These are phyloP conservation scores for Annulohypoxylon nitens DNA, from an alignment of 495 filamentous ascomycete species.

Conservation along the genomic window DNA sequence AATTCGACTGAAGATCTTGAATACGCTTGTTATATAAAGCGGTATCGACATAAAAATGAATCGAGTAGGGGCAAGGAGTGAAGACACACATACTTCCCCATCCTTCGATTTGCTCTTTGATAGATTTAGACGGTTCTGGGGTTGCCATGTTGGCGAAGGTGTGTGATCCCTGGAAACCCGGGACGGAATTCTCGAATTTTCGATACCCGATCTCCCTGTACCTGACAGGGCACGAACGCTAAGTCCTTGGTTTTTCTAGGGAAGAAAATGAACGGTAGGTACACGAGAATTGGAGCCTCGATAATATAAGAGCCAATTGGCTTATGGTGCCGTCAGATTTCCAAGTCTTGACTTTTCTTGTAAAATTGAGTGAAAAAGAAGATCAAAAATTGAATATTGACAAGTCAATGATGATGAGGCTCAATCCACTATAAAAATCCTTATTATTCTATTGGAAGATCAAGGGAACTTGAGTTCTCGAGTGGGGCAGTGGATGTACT, in stretches of 20 bases:
- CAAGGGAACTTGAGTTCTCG: neutral
- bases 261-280: neutral
- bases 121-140: constrained; percentile 60
- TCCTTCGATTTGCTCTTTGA: constrained; percentile 66
- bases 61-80: neutral
- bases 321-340: neutral
- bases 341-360: neutral
- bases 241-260: neutral
- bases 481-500: constrained; percentile 10
- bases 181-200: neutral
- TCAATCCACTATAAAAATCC: constrained; percentile 20
- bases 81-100: constrained; percentile 77
- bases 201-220: neutral
- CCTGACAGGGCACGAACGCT: neutral
- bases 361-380: neutral
- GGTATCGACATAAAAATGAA: no score
- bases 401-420: constrained; percentile 31
- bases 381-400: constrained; percentile 8
- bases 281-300: neutral
- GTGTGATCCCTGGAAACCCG: neutral
- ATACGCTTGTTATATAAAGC: no score
- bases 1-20: no score
- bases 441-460: constrained; percentile 32
- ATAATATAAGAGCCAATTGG: neutral
- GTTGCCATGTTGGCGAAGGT: constrained; percentile 51